These are phyloP conservation scores for Epichloe sylvatica DNA, from an alignment of 2,329 filamentous ascomycete genomes.

Conservation along the genomic window DNA sequence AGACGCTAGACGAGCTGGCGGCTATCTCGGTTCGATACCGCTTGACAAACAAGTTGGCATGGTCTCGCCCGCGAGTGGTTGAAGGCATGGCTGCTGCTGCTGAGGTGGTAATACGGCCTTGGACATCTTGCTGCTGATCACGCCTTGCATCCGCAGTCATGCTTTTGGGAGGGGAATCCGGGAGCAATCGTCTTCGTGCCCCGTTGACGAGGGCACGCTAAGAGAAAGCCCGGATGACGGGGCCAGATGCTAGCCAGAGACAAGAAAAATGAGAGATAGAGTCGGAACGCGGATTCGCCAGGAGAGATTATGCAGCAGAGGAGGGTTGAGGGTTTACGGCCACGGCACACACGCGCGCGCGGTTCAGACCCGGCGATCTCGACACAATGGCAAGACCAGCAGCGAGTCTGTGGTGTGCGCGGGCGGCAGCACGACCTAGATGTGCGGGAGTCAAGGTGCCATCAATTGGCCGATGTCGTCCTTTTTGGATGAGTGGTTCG, in stretches of 20 bases:
- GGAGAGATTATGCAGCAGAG: neutral
- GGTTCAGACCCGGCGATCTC: slow-evolving; percentile 8
- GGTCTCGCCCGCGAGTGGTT: slow-evolving; percentile 11
- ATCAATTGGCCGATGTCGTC: slow-evolving; percentile 5
- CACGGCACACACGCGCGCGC: slow-evolving; percentile 6
- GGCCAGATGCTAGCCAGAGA: neutral
- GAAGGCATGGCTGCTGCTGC: slow-evolving; percentile 18
- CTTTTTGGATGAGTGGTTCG: neutral
- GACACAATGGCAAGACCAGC: slow-evolving; percentile 5
- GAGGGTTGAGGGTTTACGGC: neutral
- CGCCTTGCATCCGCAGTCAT: slow-evolving; percentile 24
- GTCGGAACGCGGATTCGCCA: neutral
- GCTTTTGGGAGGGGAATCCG: slow-evolving; percentile 13
- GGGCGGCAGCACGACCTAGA: slow-evolving; percentile 9
- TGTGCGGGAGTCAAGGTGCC: slow-evolving; percentile 4
- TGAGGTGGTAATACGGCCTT: slow-evolving; percentile 17
- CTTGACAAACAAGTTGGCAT: slow-evolving; percentile 43
- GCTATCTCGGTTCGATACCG: slow-evolving; percentile 69
- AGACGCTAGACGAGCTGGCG: slow-evolving; percentile 60
- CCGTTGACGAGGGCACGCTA: neutral
- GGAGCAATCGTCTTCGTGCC: slow-evolving; percentile 3
- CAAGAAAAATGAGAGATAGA: neutral
- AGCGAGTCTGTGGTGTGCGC: slow-evolving; percentile 8
- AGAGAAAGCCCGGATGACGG: neutral
- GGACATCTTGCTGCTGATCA: slow-evolving; percentile 24